Evolutionary conservation across 2,329 filamentous ascomycete species (phyloP).

Genomic region (Alternaria dauci): DNA sequence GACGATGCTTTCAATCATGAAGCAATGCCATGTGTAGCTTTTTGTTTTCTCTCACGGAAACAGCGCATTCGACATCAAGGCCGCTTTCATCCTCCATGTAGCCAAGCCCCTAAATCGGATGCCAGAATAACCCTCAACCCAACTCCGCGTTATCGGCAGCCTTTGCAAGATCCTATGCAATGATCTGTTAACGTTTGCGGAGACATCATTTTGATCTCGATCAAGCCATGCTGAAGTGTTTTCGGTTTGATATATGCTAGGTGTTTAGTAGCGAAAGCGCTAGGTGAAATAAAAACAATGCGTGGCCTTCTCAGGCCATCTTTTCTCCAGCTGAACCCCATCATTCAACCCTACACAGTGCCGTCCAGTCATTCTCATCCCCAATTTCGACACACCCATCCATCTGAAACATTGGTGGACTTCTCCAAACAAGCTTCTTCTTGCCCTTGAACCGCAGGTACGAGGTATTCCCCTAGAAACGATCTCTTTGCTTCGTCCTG

Average conservation of each 20-base stretch:
- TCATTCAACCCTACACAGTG: conserved; percentile 34
- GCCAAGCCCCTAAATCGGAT: conserved; percentile 39
- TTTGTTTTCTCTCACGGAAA: neutral
- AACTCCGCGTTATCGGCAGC: conserved; percentile 17
- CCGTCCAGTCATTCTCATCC: conserved; percentile 15
- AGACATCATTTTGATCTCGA: conserved; percentile 11
- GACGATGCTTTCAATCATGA: neutral
- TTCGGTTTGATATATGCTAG: conserved; percentile 12
- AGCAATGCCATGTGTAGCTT: neutral
- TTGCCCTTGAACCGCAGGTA: conserved; percentile 13
- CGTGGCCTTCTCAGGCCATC: conserved; percentile 17
- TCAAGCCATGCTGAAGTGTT: neutral
- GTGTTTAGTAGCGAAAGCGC: conserved; percentile 15
- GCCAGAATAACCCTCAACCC: conserved; percentile 26
- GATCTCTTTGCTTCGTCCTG: conserved; percentile 65
- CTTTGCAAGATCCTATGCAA: conserved; percentile 5
- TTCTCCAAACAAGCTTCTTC: conserved; percentile 6
- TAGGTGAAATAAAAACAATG: conserved; percentile 19
- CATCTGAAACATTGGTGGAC: neutral
- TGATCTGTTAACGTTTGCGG: conserved; percentile 16
- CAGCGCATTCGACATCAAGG: conserved; percentile 39
- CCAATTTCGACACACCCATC: conserved; percentile 16
- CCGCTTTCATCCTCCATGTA: conserved; percentile 24
- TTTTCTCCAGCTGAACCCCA: conserved; percentile 14
- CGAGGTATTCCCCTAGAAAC: conserved; percentile 51